Evolutionary conservation across 1,284 basidiomycete genomes (phyloP), one percentile per base, ranked within the genome.

Genomic region (Ustilago crameri): DNA sequence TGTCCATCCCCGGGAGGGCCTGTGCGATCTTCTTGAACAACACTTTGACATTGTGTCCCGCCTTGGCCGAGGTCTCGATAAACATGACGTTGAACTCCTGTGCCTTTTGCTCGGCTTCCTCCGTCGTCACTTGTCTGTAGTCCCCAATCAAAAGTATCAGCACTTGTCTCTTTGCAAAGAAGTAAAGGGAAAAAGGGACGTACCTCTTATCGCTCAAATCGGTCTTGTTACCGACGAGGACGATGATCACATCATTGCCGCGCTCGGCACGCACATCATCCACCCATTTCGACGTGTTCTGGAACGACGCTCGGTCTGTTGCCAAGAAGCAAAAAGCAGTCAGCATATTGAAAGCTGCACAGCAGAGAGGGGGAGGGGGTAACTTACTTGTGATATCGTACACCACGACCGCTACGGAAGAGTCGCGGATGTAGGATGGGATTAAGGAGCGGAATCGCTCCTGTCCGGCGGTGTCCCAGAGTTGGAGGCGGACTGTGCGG

Each of bases 1-100:
- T 91, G 81, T 95, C 93, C 89, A 95, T 95, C 10, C 96, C 96
- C 8, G 96, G 96, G 57, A 99, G 85, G 3, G 94, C 94, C 90
- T 97, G 91, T 0, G 96, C 96, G 76, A 99, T 98, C 88, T 98
- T 98, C 87, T 97, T 93, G 88, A 99, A 99, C 67, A 99, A 85
- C 69, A 92, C 92, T 87, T 98, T 99, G 74, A 99, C 96, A 76
- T 99, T 99, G 84, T 98, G 95, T 2, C 96, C 96, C 3, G 96
- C 96, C 84, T 99, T 99, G 34, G 96, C 96, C 32, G 93, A 96
- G 4, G 96, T 98, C 86, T 99, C 96, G 90, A 98, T 97, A 82
- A 96, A 97, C 91, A 98, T 93, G 79, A 98, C 92, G 80, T 91
- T 91, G 69, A 96, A 87, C 83, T 96, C 91, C 53, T 93, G 91